Evolutionary conservation across 371 early-diverging fungal genomes (phyloP).

Genomic region (Mucor ambiguus): DNA sequence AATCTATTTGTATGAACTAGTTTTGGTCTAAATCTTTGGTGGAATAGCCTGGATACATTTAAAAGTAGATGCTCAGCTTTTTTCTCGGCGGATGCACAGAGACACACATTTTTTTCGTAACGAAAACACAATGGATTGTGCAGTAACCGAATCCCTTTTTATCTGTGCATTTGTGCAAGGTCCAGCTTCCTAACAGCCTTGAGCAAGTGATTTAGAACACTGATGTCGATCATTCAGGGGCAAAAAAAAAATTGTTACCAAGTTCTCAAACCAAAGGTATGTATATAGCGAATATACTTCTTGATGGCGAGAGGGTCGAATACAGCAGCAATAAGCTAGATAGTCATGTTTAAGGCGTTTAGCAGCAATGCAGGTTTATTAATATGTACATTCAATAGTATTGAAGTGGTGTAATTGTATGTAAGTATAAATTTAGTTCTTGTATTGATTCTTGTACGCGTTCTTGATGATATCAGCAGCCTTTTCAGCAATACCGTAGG

Average conservation of each 20-base stretch:
- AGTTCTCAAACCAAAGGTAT: too few relatives aligned
- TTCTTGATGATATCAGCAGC: constrained; percentile 43
- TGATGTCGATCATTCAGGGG: neutral
- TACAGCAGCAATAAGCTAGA: neutral
- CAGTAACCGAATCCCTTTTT: neutral
- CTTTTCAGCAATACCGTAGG: constrained; percentile 24
- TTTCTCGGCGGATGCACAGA: neutral
- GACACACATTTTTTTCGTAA: neutral
- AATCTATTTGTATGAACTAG: neutral
- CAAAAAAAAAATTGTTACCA: neutral
- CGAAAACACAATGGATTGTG: neutral
- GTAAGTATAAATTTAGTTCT: neutral
- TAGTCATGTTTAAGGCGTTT: neutral
- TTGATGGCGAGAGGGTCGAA: neutral
- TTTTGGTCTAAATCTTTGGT: neutral
- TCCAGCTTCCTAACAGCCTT: neutral
- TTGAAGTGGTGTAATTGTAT: neutral
- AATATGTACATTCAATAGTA: neutral
- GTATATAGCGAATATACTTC: too few relatives aligned
- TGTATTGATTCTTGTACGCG: constrained; percentile 43
- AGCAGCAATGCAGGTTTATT: neutral
- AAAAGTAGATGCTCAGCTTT: neutral
- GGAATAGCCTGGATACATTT: neutral
- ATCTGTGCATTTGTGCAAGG: neutral
- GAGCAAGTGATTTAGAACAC: neutral